Conservation (phyloP, 2,329 filamentous ascomycete species). For the Thielaviopsis euricoi region DNA sequence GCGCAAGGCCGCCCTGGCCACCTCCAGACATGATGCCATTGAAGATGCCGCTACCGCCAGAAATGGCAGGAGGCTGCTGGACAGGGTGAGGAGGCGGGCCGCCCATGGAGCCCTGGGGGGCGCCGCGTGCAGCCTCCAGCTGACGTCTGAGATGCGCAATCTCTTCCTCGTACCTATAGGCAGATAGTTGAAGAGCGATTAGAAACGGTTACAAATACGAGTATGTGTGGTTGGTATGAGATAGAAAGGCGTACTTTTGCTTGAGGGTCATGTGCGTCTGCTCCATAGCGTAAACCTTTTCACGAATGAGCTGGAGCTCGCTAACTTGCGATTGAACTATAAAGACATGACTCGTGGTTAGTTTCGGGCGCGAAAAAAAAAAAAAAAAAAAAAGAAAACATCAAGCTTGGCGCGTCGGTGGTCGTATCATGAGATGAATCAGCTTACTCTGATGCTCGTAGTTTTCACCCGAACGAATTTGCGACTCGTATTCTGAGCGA, state of each 20-base stretch:
- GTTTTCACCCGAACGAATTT: slow-evolving; percentile 64
- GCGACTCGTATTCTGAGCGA: slow-evolving; percentile 76
- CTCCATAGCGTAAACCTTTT: slow-evolving; percentile 87
- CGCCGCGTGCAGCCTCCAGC: slow-evolving; percentile 56
- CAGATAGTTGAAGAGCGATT: slow-evolving; percentile 3
- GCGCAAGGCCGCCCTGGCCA: slow-evolving; percentile 67
- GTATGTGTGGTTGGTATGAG: not conserved
- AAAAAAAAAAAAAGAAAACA: not conserved
- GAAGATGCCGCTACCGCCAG: slow-evolving; percentile 83
- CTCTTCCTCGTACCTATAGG: slow-evolving; percentile 76
- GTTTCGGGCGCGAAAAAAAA: slow-evolving; percentile 13
- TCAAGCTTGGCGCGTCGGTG: slow-evolving; percentile 1
- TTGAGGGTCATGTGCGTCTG: slow-evolving; percentile 79
- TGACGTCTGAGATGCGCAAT: slow-evolving; percentile 74
- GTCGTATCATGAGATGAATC: not conserved
- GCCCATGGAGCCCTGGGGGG: slow-evolving; percentile 40
- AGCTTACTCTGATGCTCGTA: slow-evolving; percentile 88
- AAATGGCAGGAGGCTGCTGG: slow-evolving; percentile 75
- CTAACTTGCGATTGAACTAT: slow-evolving; percentile 78
- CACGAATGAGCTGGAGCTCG: slow-evolving; percentile 85
- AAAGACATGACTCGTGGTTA: slow-evolving; percentile 13
- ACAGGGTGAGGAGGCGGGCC: slow-evolving; percentile 60
- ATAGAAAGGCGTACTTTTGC: slow-evolving; percentile 46
- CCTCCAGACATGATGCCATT: slow-evolving; percentile 88
- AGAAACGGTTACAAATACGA: not conserved